phyloP scores from a whole-genome alignment of 495 filamentous ascomycete species.

The Penicillium canescens region DNA sequence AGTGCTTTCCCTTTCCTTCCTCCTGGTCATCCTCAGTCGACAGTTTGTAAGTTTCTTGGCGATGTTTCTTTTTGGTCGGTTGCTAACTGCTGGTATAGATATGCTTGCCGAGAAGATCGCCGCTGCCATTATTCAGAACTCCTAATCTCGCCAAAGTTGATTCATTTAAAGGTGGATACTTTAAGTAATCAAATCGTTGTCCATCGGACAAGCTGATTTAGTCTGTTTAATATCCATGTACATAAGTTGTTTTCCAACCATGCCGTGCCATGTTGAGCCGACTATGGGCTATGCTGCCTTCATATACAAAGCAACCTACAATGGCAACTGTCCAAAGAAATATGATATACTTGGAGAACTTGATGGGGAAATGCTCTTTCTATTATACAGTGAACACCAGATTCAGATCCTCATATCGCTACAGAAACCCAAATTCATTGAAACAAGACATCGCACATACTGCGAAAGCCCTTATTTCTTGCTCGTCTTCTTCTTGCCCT shows the following conservation, averaged over 20 bases:
- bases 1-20: slow-evolving; percentile 53
- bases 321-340: too few species aligned
- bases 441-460: slow-evolving; percentile 22
- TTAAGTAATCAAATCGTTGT: too few species aligned
- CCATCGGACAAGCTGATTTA: too few species aligned
- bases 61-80: not conserved
- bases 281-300: too few species aligned
- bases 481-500: slow-evolving; percentile 49
- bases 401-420: slow-evolving; percentile 33
- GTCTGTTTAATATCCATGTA: too few species aligned
- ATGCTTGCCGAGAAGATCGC: slow-evolving; percentile 59
- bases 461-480: slow-evolving; percentile 37
- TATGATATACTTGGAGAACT: slow-evolving; percentile 19
- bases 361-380: slow-evolving; percentile 25
- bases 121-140: slow-evolving; percentile 33
- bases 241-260: too few species aligned
- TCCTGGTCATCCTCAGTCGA: slow-evolving; percentile 52
- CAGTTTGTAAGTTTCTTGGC: slow-evolving; percentile 36
- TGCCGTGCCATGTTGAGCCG: too few species aligned
- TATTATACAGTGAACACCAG: slow-evolving; percentile 44
- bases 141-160: not conserved
- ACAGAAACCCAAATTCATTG: slow-evolving; percentile 26
- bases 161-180: not conserved
- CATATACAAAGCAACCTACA: too few species aligned
- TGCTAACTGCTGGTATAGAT: slow-evolving; percentile 22